Evolutionary conservation across 1,284 basidiomycete species (phyloP).

Genomic region (Ceratobasidium sp.): DNA sequence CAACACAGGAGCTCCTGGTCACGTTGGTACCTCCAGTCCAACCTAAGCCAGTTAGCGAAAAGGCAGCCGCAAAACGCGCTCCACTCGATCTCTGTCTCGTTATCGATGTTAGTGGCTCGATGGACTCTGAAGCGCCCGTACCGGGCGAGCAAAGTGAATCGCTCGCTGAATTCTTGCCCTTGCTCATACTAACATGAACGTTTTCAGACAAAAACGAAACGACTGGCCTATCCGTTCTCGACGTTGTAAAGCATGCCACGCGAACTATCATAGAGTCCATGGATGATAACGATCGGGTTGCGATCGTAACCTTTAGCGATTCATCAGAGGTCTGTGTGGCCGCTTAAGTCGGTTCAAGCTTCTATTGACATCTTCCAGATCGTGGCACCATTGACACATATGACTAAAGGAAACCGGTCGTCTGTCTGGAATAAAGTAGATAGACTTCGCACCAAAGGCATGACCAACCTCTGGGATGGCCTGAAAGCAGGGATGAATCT

Average conservation of each 20-base stretch:
- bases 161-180: background rate
- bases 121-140: constrained; percentile 41
- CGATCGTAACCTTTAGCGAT: constrained; percentile 43
- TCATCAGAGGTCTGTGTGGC: constrained; percentile 36
- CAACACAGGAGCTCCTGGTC: constrained; percentile 22
- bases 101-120: constrained; percentile 43
- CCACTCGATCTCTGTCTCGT: constrained; percentile 42
- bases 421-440: constrained; percentile 37
- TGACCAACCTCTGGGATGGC: constrained; percentile 44
- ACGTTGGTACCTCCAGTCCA: constrained; percentile 10
- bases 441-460: constrained; percentile 37
- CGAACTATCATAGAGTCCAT: constrained; percentile 42
- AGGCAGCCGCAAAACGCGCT: constrained; percentile 24
- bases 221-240: constrained; percentile 39
- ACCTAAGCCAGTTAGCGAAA: constrained; percentile 15
- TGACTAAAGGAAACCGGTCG: constrained; percentile 32
- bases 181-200: background rate
- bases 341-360: background rate
- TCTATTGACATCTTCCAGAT: constrained; percentile 2
- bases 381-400: constrained; percentile 34
- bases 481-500: constrained; percentile 44
- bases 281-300: constrained; percentile 41
- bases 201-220: constrained; percentile 36
- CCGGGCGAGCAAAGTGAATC: constrained; percentile 42
- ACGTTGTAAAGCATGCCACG: constrained; percentile 43